Percentiles rank a stretch among this genome's conserved stretches.
These are phyloP conservation scores for Cantharellus anzutake DNA, from an alignment of 768 basidiomycete genomes.

Conservation along the genomic window DNA sequence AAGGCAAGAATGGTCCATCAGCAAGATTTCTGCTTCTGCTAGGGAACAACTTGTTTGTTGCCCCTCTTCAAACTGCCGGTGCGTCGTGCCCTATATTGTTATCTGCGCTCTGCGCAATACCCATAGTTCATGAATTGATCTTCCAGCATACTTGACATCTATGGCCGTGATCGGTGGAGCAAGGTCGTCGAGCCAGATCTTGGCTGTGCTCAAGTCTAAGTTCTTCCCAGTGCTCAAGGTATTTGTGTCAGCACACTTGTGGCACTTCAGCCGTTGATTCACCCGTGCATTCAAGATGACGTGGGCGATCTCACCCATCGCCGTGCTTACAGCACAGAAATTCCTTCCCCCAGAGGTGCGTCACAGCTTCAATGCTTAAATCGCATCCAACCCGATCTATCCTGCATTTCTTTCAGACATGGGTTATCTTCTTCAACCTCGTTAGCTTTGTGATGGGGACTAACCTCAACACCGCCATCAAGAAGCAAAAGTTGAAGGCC, in stretches of 20 bases:
- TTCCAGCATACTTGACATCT: constrained; percentile 47
- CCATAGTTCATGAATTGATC: not conserved
- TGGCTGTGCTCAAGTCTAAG: constrained; percentile 47
- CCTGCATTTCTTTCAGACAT: constrained; percentile 29
- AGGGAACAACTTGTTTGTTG: constrained; percentile 54
- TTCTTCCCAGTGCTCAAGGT: constrained; percentile 62
- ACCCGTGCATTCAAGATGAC: constrained; percentile 31
- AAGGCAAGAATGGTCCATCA: constrained; percentile 43
- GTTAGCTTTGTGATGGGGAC: constrained; percentile 62
- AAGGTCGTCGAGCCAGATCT: constrained; percentile 39
- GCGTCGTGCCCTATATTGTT: not conserved
- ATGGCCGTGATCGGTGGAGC: constrained; percentile 79
- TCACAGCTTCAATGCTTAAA: not conserved
- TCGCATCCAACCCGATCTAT: not conserved
- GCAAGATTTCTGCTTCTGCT: constrained; percentile 55
- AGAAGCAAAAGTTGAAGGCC: constrained; percentile 22
- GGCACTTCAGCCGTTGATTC: not conserved
- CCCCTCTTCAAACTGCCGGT: constrained; percentile 59
- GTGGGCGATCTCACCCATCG: constrained; percentile 61
- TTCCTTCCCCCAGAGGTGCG: constrained; percentile 59
- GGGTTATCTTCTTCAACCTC: constrained; percentile 76
- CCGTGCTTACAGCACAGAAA: constrained; percentile 57
- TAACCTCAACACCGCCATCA: constrained; percentile 53
- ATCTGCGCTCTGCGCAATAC: not conserved
- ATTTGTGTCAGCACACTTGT: constrained; percentile 12